A percentile compares a stretch with the other conserved stretches of the same genome.
phyloP scores from a whole-genome alignment of 2,329 filamentous ascomycete species.

The Trichoderma citrinoviride region DNA sequence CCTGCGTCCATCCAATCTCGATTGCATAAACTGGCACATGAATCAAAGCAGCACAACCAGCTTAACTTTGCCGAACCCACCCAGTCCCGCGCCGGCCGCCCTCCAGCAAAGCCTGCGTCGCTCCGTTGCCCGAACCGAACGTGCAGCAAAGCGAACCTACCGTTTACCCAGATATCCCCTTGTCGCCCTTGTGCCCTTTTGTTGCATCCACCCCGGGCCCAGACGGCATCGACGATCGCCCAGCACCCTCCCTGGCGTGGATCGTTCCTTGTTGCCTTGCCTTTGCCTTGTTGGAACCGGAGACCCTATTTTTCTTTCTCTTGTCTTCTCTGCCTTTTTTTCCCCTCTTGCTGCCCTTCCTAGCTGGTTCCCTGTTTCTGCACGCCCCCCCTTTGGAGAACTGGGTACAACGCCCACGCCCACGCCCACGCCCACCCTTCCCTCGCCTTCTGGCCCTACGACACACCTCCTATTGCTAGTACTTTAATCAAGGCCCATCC shows the following conservation, averaged over 20 bases:
- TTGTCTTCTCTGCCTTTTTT: not conserved
- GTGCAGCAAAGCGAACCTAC: too few species aligned
- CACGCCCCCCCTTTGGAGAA: not conserved
- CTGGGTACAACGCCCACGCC: too few species aligned
- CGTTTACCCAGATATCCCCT: not conserved
- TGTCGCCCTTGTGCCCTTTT: not conserved
- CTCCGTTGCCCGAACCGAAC: constrained; percentile 14
- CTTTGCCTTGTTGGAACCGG: constrained; percentile 18
- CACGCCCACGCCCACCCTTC: too few species aligned
- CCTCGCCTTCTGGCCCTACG: not conserved
- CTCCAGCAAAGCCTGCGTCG: too few species aligned
- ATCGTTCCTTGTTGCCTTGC: constrained; percentile 20
- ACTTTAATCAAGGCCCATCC: constrained; percentile 21
- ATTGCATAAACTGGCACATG: not conserved
- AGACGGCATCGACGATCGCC: constrained; percentile 13
- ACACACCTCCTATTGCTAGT: constrained; percentile 14
- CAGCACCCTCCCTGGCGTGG: constrained; percentile 20
- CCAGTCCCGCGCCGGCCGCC: constrained; percentile 4
- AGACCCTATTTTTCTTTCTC: constrained; percentile 5
- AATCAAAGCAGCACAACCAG: not conserved
- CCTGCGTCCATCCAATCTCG: not conserved
- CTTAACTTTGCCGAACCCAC: constrained; percentile 18
- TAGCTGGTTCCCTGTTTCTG: too few species aligned
- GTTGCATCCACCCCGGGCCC: too few species aligned
- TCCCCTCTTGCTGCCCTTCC: not conserved